Evolutionary conservation across 768 basidiomycete species (phyloP).

Genomic region (Panus rudis): DNA sequence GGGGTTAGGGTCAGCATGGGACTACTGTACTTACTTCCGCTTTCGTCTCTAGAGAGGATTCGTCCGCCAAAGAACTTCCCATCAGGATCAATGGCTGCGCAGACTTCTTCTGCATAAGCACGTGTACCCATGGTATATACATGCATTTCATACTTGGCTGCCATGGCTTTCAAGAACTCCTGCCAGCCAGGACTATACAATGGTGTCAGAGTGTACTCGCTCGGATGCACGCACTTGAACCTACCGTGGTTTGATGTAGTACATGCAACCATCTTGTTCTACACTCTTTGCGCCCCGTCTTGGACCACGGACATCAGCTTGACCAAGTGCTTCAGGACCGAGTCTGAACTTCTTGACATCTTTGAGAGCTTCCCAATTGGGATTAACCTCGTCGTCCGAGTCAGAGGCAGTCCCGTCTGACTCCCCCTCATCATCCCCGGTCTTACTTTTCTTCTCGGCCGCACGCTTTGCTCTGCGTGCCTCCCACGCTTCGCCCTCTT

Average conservation of each 20-base stretch:
- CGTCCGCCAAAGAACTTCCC: conserved; percentile 80
- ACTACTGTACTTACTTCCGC: conserved; percentile 64
- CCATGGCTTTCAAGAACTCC: conserved; percentile 65
- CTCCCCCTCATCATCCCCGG: conserved; percentile 28
- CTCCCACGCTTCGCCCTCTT: conserved; percentile 79
- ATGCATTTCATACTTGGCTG: conserved; percentile 92
- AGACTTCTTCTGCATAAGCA: conserved; percentile 93
- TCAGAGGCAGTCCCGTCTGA: conserved; percentile 28
- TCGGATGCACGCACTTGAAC: conserved; percentile 17
- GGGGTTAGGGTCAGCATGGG: background rate
- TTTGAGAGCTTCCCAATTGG: conserved; percentile 87
- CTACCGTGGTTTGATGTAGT: conserved; percentile 96
- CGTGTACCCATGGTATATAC: conserved; percentile 99
- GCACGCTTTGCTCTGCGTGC: conserved; percentile 41
- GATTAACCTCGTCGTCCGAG: conserved; percentile 56
- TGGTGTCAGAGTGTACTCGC: background rate
- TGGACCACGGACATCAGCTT: conserved; percentile 32
- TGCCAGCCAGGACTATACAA: conserved; percentile 67
- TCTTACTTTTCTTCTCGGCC: conserved; percentile 20
- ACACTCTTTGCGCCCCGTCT: conserved; percentile 59
- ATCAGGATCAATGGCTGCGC: conserved; percentile 87
- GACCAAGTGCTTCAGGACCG: conserved; percentile 64
- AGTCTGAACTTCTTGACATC: conserved; percentile 89
- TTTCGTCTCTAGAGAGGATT: conserved; percentile 90
- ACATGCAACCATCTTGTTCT: conserved; percentile 82